Evolutionary conservation across 1,284 basidiomycete genomes (phyloP), one percentile per base, ranked within the genome.

Genomic region (Phaffia rhodozyma): DNA sequence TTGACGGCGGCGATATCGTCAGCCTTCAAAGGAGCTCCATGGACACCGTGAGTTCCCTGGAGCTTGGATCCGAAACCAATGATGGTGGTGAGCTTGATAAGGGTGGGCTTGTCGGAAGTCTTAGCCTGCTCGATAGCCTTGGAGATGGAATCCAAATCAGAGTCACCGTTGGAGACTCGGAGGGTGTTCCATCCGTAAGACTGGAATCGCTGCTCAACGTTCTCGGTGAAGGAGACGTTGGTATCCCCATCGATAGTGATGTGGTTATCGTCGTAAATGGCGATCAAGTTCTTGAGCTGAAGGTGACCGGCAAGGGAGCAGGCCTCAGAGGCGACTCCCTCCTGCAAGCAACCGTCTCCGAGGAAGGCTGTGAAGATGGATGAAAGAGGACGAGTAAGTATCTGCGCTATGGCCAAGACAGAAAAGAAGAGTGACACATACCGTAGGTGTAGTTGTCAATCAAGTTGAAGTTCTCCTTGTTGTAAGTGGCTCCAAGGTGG

Each of bases 201-300:
- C 72, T 85, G 79, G 82, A 92, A 96, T 66, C 92, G 86, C 74
- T 85, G 84, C 72, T 83, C 83, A 63, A 96, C 91, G 73, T 96
- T 84, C 78, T 97, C 92, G 64, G 93, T 97, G 81, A 97, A 97
- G 34, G 92, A 87, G 68, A 87, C 83, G 67, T 83, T 84, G 69
- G 91, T 96, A 78, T 91, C 84, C 71, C 92, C 92, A 76, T 97
- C 92, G 72, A 97, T 96, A 69, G 92, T 90, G 76, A 97, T 96
- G 75, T 89, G 87, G 75, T 78, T 94, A 73, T 69, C 70, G 72
- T 93, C 91, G 75, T 90, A 93, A 72, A 93, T 81, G 67, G 86
- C 88, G 73, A 97, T 87, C 70, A 97, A 80, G 79, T 94, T 97
- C 67, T 88, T 89, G 63, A 97, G 83, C 76, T 91, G 85, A 70